Evolutionary conservation across 805 yeast genomes (phyloP), one percentile per base, ranked within the genome.

Genomic region (Starmerella etchellsii): DNA sequence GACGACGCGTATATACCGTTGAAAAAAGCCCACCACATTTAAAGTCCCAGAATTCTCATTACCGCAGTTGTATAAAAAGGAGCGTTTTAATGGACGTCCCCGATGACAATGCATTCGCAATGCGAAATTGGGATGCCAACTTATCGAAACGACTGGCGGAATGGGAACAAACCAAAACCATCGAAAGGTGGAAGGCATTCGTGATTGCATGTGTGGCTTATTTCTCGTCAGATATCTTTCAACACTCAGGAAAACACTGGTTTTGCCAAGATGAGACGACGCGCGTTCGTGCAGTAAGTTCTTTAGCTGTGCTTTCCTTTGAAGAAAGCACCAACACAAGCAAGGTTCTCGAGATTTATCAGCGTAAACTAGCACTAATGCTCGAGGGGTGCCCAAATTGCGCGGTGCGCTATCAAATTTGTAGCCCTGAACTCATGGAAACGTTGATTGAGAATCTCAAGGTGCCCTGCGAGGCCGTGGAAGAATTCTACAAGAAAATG

Each of bases 221-320:
- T 30, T 35, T 50, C 3, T 22, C 38, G n/a, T 35, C 47, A 2
- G 25, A 22, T 8, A 33, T 19, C 2, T 24, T 43, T 28, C 24
- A 9, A 4, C 4, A 22, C 1, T 5, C 41, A 0, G 31, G 19
- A 4, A 36, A 20, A 15, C 54, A 50, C 27, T 50, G 54, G 54
- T 50, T 50, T 29, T 49, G 54, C 27, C 34, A 26, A 2, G 37
- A 38, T 23, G 31, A 24, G 8, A 18, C 27, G 13, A 33, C 34
- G 1, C 36, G 37, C 8, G 23, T 28, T 8, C 24, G 8, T 3
- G 47, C 54, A 3, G 24, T 39, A 14, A 35, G 33, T 31, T 49
- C 54, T 15, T 39, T 50, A n/a, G 21, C 41, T 4, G 31, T 49
- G 40, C 45, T 50, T 16, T 39, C 53, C 3, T 50, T 40, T 28